Evolutionary conservation across 2,329 filamentous ascomycete species (phyloP).

Genomic region (Ascochyta rabiei): DNA sequence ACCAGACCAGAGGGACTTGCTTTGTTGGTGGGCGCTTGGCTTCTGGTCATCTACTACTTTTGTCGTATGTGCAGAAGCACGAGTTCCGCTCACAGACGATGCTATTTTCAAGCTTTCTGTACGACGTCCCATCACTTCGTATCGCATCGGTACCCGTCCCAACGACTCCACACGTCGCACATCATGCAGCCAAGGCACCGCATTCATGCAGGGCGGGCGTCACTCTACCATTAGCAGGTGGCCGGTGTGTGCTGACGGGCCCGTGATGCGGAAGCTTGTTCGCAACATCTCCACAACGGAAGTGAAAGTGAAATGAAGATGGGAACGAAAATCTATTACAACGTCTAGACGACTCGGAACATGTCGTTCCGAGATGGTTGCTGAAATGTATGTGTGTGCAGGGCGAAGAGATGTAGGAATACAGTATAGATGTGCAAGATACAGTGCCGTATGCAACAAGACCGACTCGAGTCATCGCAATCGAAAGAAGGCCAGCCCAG

Average conservation of each 20-base stretch:
- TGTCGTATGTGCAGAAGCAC: background rate
- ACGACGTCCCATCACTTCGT: constrained; percentile 5
- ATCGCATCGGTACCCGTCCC: constrained; percentile 12
- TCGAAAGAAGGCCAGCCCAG: background rate
- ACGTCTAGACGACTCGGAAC: constrained; percentile 9
- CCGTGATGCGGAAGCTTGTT: constrained; percentile 9
- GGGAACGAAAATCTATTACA: constrained; percentile 13
- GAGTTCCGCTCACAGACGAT: background rate
- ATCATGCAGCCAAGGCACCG: constrained; percentile 12
- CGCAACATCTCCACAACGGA: background rate
- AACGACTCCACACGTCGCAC: constrained; percentile 9
- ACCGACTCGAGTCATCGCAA: constrained; percentile 2
- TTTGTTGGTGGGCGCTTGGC: background rate
- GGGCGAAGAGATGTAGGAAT: constrained; percentile 9
- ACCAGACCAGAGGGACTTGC: background rate
- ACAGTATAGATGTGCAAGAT: constrained; percentile 12
- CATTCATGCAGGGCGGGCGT: constrained; percentile 9
- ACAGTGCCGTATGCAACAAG: constrained; percentile 18
- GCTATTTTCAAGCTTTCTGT: constrained; percentile 8
- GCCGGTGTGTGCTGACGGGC: constrained; percentile 2
- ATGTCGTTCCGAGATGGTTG: background rate
- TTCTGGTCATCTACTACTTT: background rate
- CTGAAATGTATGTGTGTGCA: background rate
- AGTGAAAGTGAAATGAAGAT: background rate
- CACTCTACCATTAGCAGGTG: constrained; percentile 1